phyloP scores from a whole-genome alignment of 1,284 basidiomycete species.

The Leccinum subrobustum region DNA sequence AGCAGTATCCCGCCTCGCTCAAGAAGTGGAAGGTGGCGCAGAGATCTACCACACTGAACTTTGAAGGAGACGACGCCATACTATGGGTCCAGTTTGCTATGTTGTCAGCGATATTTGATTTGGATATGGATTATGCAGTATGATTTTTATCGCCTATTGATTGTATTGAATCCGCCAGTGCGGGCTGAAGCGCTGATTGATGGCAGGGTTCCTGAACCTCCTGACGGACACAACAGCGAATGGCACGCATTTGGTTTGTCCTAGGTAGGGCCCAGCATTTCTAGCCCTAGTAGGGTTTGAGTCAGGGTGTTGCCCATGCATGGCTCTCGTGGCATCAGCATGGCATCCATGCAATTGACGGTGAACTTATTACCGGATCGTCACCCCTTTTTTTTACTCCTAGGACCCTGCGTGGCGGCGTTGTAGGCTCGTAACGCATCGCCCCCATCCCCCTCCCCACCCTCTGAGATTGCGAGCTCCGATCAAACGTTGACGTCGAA shows the following conservation, averaged over 20 bases:
- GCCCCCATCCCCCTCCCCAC: background rate
- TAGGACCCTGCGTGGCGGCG: background rate
- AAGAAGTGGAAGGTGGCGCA: slow-evolving; percentile 16
- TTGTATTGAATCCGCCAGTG: background rate
- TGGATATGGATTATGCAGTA: slow-evolving; percentile 23
- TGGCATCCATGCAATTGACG: slow-evolving; percentile 24
- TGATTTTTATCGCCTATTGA: slow-evolving; percentile 1
- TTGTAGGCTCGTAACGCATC: background rate
- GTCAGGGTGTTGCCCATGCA: slow-evolving; percentile 11
- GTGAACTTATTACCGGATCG: background rate
- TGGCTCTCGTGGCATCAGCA: slow-evolving; percentile 19
- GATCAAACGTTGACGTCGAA: background rate
- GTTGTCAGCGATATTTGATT: slow-evolving; percentile 9
- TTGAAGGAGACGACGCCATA: slow-evolving; percentile 8
- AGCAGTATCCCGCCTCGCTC: slow-evolving; percentile 19
- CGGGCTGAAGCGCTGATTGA: background rate
- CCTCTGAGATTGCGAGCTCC: background rate
- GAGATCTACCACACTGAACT: slow-evolving; percentile 24
- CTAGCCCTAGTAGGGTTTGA: background rate
- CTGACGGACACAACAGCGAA: background rate
- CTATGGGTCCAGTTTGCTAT: slow-evolving; percentile 8
- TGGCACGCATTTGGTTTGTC: background rate
- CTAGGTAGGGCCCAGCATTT: background rate
- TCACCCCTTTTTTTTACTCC: background rate
- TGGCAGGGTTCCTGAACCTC: background rate